phyloP scores from a whole-genome alignment of 176 grass and related monocot species.

The Rhynchospora tenuis region DNA sequence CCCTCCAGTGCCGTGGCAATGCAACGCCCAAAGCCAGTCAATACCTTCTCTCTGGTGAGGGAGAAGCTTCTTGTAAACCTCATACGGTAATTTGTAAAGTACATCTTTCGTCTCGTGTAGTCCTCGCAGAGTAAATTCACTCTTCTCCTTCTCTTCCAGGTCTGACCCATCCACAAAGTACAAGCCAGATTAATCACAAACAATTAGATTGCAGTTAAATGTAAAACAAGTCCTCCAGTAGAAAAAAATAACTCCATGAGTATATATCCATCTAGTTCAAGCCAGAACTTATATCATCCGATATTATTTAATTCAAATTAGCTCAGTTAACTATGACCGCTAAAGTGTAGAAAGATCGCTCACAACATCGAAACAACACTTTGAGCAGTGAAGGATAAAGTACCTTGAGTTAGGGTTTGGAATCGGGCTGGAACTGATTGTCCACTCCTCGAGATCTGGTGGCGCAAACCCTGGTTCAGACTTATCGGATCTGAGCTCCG shows the following conservation, averaged over 20 bases:
- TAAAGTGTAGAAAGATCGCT: neutral
- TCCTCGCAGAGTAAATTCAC: neutral
- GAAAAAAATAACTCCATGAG: neutral
- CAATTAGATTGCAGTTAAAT: neutral
- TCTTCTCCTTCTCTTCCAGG: slow-evolving; percentile 23
- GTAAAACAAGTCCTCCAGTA: neutral
- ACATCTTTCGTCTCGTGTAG: slow-evolving; percentile 22
- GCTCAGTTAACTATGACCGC: too few relatives aligned
- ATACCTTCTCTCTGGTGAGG: slow-evolving; percentile 65
- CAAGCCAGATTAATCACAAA: neutral
- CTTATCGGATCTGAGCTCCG: slow-evolving; percentile 55
- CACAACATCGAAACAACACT: neutral
- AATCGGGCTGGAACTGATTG: neutral
- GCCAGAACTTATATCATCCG: neutral
- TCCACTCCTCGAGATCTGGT: slow-evolving; percentile 38
- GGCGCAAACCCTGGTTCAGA: slow-evolving; percentile 61
- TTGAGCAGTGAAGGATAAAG: too few relatives aligned
- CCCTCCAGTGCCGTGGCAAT: slow-evolving; percentile 59
- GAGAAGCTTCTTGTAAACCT: slow-evolving; percentile 55
- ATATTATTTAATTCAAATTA: too few relatives aligned
- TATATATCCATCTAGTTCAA: neutral
- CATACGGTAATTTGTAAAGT: slow-evolving; percentile 38
- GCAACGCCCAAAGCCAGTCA: slow-evolving; percentile 68
- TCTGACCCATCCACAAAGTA: neutral
- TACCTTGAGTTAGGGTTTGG: slow-evolving; percentile 31